Evolutionary conservation across 1,284 basidiomycete genomes (phyloP), one percentile per base, ranked within the genome.

Genomic region (Paramarasmius palmivorus): DNA sequence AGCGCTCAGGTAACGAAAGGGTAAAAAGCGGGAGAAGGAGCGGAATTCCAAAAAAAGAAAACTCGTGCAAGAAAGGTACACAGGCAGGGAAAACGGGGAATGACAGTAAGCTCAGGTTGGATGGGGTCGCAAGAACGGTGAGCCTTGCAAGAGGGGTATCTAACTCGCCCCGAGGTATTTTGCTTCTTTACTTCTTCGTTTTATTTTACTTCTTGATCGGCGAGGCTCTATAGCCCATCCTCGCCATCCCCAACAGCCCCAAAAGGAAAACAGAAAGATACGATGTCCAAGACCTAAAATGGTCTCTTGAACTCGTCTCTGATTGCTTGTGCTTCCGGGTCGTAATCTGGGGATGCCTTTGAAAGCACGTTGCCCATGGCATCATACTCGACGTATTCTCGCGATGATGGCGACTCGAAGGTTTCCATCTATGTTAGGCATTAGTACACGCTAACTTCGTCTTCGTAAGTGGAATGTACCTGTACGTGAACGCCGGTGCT

Each of bases 251-350:
- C n/a, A n/a, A n/a, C n/a, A n/a, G n/a, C n/a, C n/a, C n/a, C n/a
- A n/a, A n/a, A n/a, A n/a, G n/a, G n/a, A 32, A 32, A 32, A 32
- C 12, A 32, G 29, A 12, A 32, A 32, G 29, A 12, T 32, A 15
- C 4, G n/a, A 26, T 26, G 25, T 56, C 64, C 75, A 81, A 59
- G 12, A 12, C 6, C 29, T 83, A 83, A 1, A 78, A 79, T 9
- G 79, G 78, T 17, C 71, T 75, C 67, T 88, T 88, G 75, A 85
- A 86, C 57, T 87, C 83, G 51, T 79, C 70, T 60, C 67, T 77
- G 62, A 82, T 78, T 35, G 68, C 69, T 53, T 83, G 82, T 6
- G 80, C 73, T 65, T 88, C 84, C 6, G 76, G 69, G 61, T 88
- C 57, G 20, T 55, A 53, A 17, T 56, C 55, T 83, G 56, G 29